Percentiles rank a stretch among this genome's conserved stretches.
These are phyloP conservation scores for Penicillium fuscoglaucum DNA, from an alignment of 2,329 filamentous ascomycete species.

Conservation along the genomic window DNA sequence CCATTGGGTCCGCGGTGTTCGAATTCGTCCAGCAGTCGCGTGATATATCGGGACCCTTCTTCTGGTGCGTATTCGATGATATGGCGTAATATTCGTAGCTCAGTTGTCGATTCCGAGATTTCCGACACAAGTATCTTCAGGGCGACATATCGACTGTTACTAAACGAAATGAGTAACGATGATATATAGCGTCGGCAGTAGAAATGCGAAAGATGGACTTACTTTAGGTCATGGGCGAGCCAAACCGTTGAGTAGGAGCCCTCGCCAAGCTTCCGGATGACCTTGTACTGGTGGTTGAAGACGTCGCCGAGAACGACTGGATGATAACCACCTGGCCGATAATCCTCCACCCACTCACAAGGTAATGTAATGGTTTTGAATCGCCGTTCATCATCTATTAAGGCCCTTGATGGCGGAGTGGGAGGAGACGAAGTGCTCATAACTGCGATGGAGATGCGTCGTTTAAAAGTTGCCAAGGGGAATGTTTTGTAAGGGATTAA, in stretches of 20 bases:
- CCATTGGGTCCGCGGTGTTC: conserved; percentile 35
- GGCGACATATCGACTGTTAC: conserved; percentile 30
- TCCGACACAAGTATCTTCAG: conserved; percentile 35
- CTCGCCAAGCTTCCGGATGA: conserved; percentile 49
- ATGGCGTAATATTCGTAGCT: conserved; percentile 22
- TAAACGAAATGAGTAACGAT: conserved; percentile 15
- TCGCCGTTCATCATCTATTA: conserved; percentile 13
- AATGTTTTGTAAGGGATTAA: background rate
- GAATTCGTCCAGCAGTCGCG: conserved; percentile 29
- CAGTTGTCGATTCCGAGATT: conserved; percentile 16
- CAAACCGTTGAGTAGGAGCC: conserved; percentile 50
- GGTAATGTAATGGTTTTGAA: conserved; percentile 23
- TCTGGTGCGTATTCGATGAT: conserved; percentile 18
- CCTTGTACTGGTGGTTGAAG: conserved; percentile 44
- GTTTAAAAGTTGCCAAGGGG: conserved; percentile 2
- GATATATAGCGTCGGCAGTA: conserved; percentile 6
- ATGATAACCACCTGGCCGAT: conserved; percentile 45
- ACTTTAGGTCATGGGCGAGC: conserved; percentile 41
- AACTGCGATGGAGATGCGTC: conserved; percentile 6
- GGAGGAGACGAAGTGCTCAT: conserved; percentile 19
- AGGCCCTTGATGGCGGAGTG: conserved; percentile 15
- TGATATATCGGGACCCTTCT: conserved; percentile 18
- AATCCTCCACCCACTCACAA: conserved; percentile 31
- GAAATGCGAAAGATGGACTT: conserved; percentile 17
- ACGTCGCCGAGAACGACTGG: conserved; percentile 45